phyloP scores from a whole-genome alignment of 805 yeast species.

The Starmerella floricola region DNA sequence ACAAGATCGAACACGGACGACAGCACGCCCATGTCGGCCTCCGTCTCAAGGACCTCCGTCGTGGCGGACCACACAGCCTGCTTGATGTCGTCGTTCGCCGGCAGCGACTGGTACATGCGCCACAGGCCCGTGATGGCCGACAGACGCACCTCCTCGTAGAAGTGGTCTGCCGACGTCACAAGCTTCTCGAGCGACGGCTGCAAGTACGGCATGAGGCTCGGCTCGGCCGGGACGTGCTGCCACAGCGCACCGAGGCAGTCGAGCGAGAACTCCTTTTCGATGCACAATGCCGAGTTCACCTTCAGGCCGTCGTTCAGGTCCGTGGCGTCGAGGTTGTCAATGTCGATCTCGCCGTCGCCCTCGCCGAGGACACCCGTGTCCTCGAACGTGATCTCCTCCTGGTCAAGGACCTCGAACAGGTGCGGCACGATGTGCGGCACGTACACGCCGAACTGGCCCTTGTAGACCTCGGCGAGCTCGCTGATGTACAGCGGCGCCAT shows the following conservation, averaged over 20 bases:
- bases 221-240: conserved; percentile 54
- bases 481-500: conserved; percentile 88
- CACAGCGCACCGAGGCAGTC: conserved; percentile 77
- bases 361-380: conserved; percentile 36
- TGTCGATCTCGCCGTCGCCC: conserved; percentile 32
- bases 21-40: conserved; percentile 74
- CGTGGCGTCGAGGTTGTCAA: conserved; percentile 31
- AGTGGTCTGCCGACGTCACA: conserved; percentile 66
- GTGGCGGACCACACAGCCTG: conserved; percentile 57
- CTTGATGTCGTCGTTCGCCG: conserved; percentile 48
- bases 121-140: conserved; percentile 73
- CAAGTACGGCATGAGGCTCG: conserved; percentile 16
- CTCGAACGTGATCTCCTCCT: conserved; percentile 52
- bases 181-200: conserved; percentile 33
- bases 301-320: conserved; percentile 47
- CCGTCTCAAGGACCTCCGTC: conserved; percentile 53
- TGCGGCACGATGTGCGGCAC: conserved; percentile 72
- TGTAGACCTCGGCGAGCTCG: conserved; percentile 89
- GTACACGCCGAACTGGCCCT: conserved; percentile 77
- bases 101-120: conserved; percentile 65
- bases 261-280: conserved; percentile 84
- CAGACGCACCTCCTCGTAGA: conserved; percentile 77
- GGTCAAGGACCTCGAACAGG: conserved; percentile 69
- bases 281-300: conserved; percentile 88
- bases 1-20: conserved; percentile 63